A percentile compares a stretch with the other conserved stretches of the same genome.
Conservation (phyloP, 768 basidiomycete species). For the Auriscalpium orientale region DNA sequence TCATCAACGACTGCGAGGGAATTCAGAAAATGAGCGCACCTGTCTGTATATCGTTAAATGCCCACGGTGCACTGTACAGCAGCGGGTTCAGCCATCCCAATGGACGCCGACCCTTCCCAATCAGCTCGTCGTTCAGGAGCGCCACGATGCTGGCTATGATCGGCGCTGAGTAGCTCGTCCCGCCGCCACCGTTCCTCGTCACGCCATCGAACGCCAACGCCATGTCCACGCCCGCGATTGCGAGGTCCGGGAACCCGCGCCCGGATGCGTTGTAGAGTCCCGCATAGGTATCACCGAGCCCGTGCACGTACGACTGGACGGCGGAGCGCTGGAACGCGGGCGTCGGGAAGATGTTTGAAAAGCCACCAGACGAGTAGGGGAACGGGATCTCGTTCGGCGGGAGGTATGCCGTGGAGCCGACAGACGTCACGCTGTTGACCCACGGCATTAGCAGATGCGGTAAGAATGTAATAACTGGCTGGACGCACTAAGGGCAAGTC, state of each 20-base stretch:
- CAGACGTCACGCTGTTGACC: constrained; percentile 18
- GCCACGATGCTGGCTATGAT: neutral
- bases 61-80: neutral
- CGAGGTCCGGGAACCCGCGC: constrained; percentile 15
- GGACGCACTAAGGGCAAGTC: constrained; percentile 3
- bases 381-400: constrained; percentile 15
- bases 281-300: constrained; percentile 1
- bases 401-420: constrained; percentile 18
- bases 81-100: neutral
- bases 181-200: neutral
- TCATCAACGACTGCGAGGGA: too few relatives aligned
- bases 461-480: neutral
- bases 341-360: constrained; percentile 10
- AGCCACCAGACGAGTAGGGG: neutral
- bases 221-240: neutral
- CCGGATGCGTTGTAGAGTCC: constrained; percentile 14
- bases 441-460: neutral
- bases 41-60: neutral
- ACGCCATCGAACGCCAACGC: too few relatives aligned
- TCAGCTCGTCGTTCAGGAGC: neutral
- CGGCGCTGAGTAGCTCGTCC: neutral
- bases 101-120: neutral
- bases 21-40: too few relatives aligned
- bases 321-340: constrained; percentile 10
- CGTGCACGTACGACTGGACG: constrained; percentile 2